phyloP scores from a whole-genome alignment of 2,329 filamentous ascomycete species.

The Rhynchosporium graminicola region DNA sequence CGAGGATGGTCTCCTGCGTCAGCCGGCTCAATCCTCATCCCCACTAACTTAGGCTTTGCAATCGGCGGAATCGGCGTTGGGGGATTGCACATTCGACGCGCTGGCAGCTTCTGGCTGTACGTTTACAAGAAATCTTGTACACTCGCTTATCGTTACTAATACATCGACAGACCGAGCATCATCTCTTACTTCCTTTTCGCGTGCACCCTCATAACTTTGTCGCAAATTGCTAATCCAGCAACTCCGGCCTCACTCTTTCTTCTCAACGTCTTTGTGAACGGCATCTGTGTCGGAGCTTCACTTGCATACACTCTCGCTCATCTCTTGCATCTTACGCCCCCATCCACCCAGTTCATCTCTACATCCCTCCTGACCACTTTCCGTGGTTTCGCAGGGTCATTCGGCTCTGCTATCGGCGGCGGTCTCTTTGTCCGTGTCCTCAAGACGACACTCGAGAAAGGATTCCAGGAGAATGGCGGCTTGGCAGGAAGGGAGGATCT shows the following conservation, averaged over 20 bases:
- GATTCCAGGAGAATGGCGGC: constrained; percentile 40
- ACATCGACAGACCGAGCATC: constrained; percentile 50
- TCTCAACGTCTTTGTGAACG: constrained; percentile 65
- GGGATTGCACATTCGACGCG: constrained; percentile 71
- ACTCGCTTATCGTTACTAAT: not conserved
- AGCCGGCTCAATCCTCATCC: constrained; percentile 75
- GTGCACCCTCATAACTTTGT: constrained; percentile 57
- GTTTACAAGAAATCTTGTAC: constrained; percentile 22
- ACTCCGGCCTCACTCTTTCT: constrained; percentile 58
- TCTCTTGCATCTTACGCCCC: constrained; percentile 68
- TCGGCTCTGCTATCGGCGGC: constrained; percentile 77
- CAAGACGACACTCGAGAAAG: constrained; percentile 39
- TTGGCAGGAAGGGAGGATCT: constrained; percentile 44
- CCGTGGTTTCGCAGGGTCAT: constrained; percentile 77
- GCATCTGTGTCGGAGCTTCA: constrained; percentile 69
- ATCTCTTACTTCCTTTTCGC: constrained; percentile 64
- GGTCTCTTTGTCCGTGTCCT: constrained; percentile 47
- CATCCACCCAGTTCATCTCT: constrained; percentile 70
- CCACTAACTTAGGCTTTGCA: constrained; percentile 80
- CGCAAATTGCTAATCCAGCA: constrained; percentile 53
- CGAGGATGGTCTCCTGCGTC: constrained; percentile 67
- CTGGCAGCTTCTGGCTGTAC: constrained; percentile 69
- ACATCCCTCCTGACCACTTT: constrained; percentile 78
- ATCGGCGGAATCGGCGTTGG: constrained; percentile 72
- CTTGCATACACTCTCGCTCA: constrained; percentile 84